These are phyloP conservation scores for Rhodotorula mucilaginosa DNA, from an alignment of 1,284 basidiomycete species.

Conservation along the genomic window DNA sequence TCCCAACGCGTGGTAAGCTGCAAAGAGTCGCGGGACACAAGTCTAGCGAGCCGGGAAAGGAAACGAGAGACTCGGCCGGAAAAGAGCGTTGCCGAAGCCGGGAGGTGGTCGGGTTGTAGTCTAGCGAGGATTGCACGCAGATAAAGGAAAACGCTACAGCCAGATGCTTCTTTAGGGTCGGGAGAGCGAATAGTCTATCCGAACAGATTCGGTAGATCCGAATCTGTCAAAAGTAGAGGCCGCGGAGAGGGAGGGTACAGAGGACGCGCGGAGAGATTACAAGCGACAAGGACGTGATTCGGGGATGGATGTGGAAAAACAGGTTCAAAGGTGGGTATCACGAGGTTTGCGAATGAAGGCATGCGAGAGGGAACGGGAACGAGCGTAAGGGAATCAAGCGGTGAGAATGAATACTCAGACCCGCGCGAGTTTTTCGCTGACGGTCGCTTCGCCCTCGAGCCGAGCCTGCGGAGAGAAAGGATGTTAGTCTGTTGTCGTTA, in stretches of 20 bases:
- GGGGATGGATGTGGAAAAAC: not conserved
- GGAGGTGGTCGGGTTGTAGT: too few species aligned
- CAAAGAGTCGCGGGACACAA: too few species aligned
- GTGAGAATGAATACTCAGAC: constrained; percentile 54
- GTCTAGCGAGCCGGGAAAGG: too few species aligned
- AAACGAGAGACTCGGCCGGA: too few species aligned
- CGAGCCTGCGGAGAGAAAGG: not conserved
- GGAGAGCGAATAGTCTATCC: not conserved
- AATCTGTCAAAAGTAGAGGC: too few species aligned
- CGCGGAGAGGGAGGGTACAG: not conserved
- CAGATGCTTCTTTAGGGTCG: too few species aligned
- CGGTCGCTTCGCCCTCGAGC: constrained; percentile 78
- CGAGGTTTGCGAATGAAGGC: not conserved
- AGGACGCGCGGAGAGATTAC: not conserved
- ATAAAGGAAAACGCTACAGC: too few species aligned
- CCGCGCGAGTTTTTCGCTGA: constrained; percentile 74
- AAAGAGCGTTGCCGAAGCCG: too few species aligned
- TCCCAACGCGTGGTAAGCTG: too few species aligned
- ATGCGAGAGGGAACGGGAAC: constrained; percentile 5
- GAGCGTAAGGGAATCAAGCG: constrained; percentile 21
- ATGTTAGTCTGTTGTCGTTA: not conserved
- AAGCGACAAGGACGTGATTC: not conserved
- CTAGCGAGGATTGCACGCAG: too few species aligned
- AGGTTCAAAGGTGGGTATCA: constrained; percentile 3
- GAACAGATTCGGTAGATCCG: not conserved